phyloP scores from a whole-genome alignment of 257 asterid species.

The Salvia miltiorrhiza region DNA sequence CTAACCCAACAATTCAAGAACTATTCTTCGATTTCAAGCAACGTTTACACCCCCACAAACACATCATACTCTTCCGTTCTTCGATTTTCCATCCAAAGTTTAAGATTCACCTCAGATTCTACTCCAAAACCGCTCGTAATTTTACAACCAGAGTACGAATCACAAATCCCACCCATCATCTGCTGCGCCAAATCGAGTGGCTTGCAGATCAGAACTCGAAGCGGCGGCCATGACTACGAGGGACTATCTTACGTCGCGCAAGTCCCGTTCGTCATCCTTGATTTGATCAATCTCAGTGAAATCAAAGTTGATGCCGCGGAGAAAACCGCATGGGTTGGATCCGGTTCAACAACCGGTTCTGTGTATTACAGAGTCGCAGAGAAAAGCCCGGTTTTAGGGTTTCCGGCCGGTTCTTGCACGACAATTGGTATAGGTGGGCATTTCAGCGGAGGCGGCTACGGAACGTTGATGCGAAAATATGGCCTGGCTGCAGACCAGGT shows the following conservation, averaged over 20 bases:
- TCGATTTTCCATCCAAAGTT: not conserved
- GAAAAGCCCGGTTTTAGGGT: constrained; percentile 26
- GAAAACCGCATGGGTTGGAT: constrained; percentile 34
- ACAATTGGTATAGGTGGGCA: constrained; percentile 37
- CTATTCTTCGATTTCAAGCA: not conserved
- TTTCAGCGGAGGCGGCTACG: constrained; percentile 43
- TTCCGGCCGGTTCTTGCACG: constrained; percentile 38
- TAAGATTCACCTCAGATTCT: not conserved
- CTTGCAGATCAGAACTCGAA: constrained; percentile 7
- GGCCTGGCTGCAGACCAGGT: constrained; percentile 37
- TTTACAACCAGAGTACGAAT: not conserved
- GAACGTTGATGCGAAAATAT: constrained; percentile 28
- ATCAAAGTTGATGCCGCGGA: constrained; percentile 15
- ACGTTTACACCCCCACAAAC: not conserved
- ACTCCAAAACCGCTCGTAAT: not conserved
- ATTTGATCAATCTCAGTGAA: constrained; percentile 31
- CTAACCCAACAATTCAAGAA: not conserved
- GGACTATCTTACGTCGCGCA: constrained; percentile 17
- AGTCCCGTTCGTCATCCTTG: constrained; percentile 25
- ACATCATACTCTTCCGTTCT: not conserved
- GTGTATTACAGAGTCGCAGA: constrained; percentile 29
- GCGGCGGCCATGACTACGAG: constrained; percentile 11
- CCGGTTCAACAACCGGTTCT: constrained; percentile 31
- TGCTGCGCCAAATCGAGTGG: not conserved
- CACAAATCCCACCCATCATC: constrained; percentile 3